Percentiles rank a stretch among this genome's conserved stretches.
phyloP scores from a whole-genome alignment of 140 eudicot species.

The Artemisia princeps region DNA sequence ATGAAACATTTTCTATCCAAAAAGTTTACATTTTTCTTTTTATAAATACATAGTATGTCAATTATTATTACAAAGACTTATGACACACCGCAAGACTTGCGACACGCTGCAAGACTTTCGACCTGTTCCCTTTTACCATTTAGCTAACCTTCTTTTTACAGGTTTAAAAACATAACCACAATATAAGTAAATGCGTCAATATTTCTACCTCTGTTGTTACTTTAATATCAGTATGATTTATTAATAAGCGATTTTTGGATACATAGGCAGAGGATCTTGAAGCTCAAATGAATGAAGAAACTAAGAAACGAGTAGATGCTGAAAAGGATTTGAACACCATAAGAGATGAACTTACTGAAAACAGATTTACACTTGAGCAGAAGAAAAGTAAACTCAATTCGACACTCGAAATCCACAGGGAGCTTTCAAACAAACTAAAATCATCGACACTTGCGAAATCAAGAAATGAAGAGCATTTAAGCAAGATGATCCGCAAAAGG shows the following conservation, averaged over 20 bases:
- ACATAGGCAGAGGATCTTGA: conserved; percentile 55
- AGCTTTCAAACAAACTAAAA: conserved; percentile 54
- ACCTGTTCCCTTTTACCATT: too few relatives aligned
- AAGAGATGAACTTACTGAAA: conserved; percentile 50
- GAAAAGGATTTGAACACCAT: conserved; percentile 40
- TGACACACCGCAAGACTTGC: too few relatives aligned
- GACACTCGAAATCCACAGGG: conserved; percentile 49
- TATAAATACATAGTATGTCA: too few relatives aligned
- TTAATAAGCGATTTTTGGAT: not conserved
- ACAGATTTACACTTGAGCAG: conserved; percentile 37
- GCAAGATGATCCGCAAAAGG: conserved; percentile 40
- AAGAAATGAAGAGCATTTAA: conserved; percentile 41
- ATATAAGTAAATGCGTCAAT: too few relatives aligned
- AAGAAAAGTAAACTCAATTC: conserved; percentile 51
- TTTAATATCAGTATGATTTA: not conserved
- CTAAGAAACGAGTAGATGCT: conserved; percentile 27
- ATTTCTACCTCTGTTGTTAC: not conserved
- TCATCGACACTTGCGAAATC: conserved; percentile 39
- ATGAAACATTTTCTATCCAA: too few relatives aligned
- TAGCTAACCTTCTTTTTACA: too few relatives aligned
- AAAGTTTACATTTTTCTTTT: too few relatives aligned
- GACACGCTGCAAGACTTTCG: too few relatives aligned
- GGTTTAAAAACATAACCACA: too few relatives aligned
- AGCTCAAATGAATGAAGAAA: conserved; percentile 40
- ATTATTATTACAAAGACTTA: too few relatives aligned